Base-by-base conservation (phyloP, 768 basidiomycete species). In the Pleurotus ostreatus region DNA sequence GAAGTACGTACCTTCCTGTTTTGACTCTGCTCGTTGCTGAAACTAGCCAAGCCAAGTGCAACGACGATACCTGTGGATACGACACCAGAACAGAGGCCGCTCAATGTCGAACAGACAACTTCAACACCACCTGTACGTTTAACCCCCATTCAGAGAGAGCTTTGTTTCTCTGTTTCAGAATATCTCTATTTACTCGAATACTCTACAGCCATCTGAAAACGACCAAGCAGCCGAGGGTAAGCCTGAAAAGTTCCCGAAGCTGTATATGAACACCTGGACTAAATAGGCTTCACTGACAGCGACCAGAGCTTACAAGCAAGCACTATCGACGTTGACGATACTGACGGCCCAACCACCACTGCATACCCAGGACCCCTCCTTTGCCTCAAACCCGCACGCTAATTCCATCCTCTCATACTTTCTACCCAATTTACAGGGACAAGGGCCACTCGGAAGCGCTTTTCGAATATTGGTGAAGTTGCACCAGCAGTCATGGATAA, bases 271-370 rank as follows among this genome's bases (percentile, higher is more conserved):
- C 30, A 9, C 49, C 16, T 49, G 20, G 57, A 20, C n/a, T 43
- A 20, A 40, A 40, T 38, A 20, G n/a, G 4, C 16, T 23, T 37
- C 34, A 26, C 26, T 7, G 44, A 26, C 59, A 90, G 90, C 89
- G 57, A 69, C 80, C 12, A 80, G 84, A 59, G 90, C 89, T 9
- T 92, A 90, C 72, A 86, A 80, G 65, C 83, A 89, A 68, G 91
- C 91, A 9, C 68, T 89, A 57, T 66, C 79, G 6, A 89, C 88
- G 3, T 75, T 93, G 16, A 72, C 83, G 2, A 77, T 83, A 25
- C 70, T 92, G 53, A 86, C 81, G n/a, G 74, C 84, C 5, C 74
- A 82, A 57, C 79, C 85, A 13, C 75, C 80, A 37, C 73, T 78
- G 41, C 78, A 82, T 55, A 75, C 80, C 18, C 80, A 82, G 45